Evolutionary conservation across 495 filamentous ascomycete genomes (phyloP), one percentile per base, ranked within the genome.

Genomic region (Hyaloscypha finlandica): DNA sequence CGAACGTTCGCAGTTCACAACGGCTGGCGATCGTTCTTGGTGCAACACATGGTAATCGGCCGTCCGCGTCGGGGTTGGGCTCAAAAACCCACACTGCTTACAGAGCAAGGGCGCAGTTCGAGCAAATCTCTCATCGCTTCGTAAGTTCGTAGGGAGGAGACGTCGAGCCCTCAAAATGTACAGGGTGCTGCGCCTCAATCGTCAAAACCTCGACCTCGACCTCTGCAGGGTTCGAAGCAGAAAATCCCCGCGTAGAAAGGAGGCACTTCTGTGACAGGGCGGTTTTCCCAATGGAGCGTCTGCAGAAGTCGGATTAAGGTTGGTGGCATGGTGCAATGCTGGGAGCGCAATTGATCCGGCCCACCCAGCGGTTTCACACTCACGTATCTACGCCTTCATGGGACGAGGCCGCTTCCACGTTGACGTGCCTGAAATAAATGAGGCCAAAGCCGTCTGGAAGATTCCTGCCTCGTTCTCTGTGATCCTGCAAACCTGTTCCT

Each of bases 101-200:
- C 53, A 56, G 53, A 48, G 42, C 42, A 48, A 19, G 42, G 9
- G 11, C 11, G 42, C 35, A 48, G 6, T 4, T 14, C 11, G 4
- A 14, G 42, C 11, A 48, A 19, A 16, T 48, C 42, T 11, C 9
- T 19, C 16, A 16, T 12, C n/a, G 12, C 30, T 29, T 59, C 3
- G 8, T 29, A 9, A 29, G 55, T 32, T 37, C 53, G 53, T 56
- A 29, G 31, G 56, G 29, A 59, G 29, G 14, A 25, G 25, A 9
- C 19, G 1, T 29, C n/a, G 19, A 4, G 12, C 56, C 16, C 30
- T 39, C 29, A 55, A 61, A 63, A 68, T 68, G 59, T 68, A 63
- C 66, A 68, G 60, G 66, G 59, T 42, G 11, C 66, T 68, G 66
- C 66, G 66, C 66, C 66, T 59, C 66, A 20, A 53, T 68, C 59